These are phyloP conservation scores for Fraxinus americana DNA, from an alignment of 257 asterid species.

Conservation along the genomic window DNA sequence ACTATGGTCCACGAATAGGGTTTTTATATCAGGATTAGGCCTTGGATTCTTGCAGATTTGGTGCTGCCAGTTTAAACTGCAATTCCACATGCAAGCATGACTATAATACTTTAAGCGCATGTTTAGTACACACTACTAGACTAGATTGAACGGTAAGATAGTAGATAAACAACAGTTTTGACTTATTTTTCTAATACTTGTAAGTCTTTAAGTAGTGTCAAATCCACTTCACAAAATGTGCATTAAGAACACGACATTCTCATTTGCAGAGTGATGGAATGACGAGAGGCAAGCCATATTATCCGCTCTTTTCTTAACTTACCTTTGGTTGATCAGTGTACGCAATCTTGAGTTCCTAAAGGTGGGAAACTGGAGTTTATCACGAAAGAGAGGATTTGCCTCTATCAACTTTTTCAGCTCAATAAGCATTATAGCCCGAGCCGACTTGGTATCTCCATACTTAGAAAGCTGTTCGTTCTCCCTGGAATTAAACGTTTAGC, in stretches of 20 bases:
- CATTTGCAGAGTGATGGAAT: neutral
- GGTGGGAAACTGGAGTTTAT: slow-evolving; percentile 62
- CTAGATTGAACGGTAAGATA: neutral
- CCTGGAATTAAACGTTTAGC: slow-evolving; percentile 36
- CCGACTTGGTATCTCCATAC: slow-evolving; percentile 57
- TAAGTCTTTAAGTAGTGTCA: neutral
- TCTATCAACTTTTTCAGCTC: slow-evolving; percentile 54
- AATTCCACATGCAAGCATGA: slow-evolving; percentile 7
- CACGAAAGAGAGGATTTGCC: slow-evolving; percentile 61
- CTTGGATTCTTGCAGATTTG: slow-evolving; percentile 62
- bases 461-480: slow-evolving; percentile 56
- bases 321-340: slow-evolving; percentile 66
- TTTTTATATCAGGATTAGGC: slow-evolving; percentile 58
- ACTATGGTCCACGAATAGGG: slow-evolving; percentile 60
- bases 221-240: neutral
- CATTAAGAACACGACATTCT: neutral
- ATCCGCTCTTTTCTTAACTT: neutral
- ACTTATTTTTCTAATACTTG: neutral
- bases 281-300: neutral
- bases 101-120: neutral
- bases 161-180: neutral
- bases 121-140: neutral
- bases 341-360: slow-evolving; percentile 55
- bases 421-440: slow-evolving; percentile 51
- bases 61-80: slow-evolving; percentile 77